phyloP scores from a whole-genome alignment of 345 rosid species.

The Populus nigra region DNA sequence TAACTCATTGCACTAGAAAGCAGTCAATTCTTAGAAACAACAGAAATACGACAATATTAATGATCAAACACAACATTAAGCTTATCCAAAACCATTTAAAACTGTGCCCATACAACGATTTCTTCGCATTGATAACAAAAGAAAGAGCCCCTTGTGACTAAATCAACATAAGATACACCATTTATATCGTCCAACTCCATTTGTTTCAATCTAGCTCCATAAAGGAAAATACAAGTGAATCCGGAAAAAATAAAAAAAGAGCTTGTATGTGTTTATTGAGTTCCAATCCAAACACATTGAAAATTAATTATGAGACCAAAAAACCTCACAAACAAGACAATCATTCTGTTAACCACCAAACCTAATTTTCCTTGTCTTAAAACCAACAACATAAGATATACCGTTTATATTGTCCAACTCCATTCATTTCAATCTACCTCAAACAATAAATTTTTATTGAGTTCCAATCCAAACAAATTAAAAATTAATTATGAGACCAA shows the following conservation, averaged over 20 bases:
- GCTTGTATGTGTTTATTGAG: neutral
- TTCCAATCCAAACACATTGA: neutral
- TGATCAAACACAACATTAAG: neutral
- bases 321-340: neutral
- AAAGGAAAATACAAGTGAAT: neutral
- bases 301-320: too few relatives aligned
- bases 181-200: neutral
- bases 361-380: neutral
- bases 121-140: neutral
- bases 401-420: too few relatives aligned
- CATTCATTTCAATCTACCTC: too few relatives aligned
- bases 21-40: neutral
- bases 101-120: neutral
- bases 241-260: too few relatives aligned
- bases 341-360: neutral
- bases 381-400: neutral
- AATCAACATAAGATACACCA: neutral
- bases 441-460: too few relatives aligned
- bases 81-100: neutral
- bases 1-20: neutral
- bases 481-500: neutral
- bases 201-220: neutral
- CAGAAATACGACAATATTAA: neutral
- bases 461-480: neutral
- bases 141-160: neutral